Percentiles rank a stretch among this genome's conserved stretches.
Conservation (phyloP, 2,329 filamentous ascomycete species). For the Alternaria tenuissima region DNA sequence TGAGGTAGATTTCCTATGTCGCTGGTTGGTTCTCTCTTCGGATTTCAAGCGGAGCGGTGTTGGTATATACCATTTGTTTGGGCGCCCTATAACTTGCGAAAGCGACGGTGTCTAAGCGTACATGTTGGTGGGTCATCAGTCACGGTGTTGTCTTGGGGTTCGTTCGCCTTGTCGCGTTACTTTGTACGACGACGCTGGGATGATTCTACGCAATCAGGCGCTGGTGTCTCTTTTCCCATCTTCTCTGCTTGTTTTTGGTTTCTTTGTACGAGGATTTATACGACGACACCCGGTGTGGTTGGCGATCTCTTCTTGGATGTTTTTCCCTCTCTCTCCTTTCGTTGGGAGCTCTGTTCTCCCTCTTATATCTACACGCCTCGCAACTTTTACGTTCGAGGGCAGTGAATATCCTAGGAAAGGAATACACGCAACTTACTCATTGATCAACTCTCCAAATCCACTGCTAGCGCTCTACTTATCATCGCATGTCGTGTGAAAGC, state of each 20-base stretch:
- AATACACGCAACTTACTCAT: conserved; percentile 41
- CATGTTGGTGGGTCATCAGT: conserved; percentile 30
- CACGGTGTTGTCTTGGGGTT: conserved; percentile 22
- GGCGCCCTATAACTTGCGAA: conserved; percentile 48
- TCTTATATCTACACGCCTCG: conserved; percentile 47
- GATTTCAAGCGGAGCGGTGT: conserved; percentile 47
- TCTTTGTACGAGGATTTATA: conserved; percentile 47
- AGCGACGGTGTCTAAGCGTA: conserved; percentile 48
- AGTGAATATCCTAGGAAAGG: conserved; percentile 44
- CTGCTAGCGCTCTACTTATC: not conserved
- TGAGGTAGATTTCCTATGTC: conserved; percentile 53
- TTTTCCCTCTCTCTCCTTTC: conserved; percentile 18
- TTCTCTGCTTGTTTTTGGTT: conserved; percentile 25
- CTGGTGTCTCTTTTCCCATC: conserved; percentile 24
- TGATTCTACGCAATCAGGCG: conserved; percentile 49
- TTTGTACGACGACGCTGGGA: conserved; percentile 47
- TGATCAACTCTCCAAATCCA: not conserved
- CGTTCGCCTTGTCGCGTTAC: conserved; percentile 41
- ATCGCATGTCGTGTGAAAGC: not conserved
- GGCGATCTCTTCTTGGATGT: conserved; percentile 43
- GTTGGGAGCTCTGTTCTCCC: conserved; percentile 34
- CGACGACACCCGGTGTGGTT: conserved; percentile 20
- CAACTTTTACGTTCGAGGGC: conserved; percentile 33
- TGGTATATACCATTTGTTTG: conserved; percentile 52
- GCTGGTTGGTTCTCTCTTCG: conserved; percentile 32